Percentiles rank a stretch among this genome's conserved stretches.
These are phyloP conservation scores for Fusarium dlaminii DNA, from an alignment of 2,329 filamentous ascomycete genomes.

Conservation along the genomic window DNA sequence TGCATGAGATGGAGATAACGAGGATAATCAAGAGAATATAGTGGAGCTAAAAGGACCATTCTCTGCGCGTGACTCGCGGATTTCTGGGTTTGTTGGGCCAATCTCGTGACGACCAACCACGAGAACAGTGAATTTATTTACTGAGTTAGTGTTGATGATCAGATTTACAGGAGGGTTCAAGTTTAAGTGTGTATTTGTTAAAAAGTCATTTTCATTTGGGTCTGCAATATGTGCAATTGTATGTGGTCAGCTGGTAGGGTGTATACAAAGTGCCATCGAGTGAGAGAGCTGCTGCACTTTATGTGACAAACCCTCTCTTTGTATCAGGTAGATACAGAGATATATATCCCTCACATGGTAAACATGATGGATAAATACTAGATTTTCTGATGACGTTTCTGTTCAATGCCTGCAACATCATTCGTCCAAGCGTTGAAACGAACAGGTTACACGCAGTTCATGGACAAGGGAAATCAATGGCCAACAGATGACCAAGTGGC, in stretches of 20 bases:
- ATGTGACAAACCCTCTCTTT: not conserved
- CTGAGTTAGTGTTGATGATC: not conserved
- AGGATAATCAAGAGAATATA: constrained; percentile 5
- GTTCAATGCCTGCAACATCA: not conserved
- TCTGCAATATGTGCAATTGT: not conserved
- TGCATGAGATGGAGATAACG: constrained; percentile 10
- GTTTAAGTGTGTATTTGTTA: not conserved
- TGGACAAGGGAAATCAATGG: not conserved
- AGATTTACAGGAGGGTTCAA: not conserved
- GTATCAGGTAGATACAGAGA: not conserved
- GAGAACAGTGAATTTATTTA: not conserved
- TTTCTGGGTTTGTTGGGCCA: not conserved
- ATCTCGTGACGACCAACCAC: constrained; percentile 23
- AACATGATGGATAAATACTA: not conserved
- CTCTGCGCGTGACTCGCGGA: constrained; percentile 21
- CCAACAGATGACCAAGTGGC: constrained; percentile 18
- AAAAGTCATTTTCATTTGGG: not conserved
- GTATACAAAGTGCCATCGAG: not conserved
- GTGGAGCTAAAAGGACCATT: constrained; percentile 13
- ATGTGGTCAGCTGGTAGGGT: not conserved
- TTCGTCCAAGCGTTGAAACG: constrained; percentile 6
- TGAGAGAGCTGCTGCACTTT: not conserved
- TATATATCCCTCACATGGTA: not conserved
- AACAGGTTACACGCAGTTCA: constrained; percentile 17
- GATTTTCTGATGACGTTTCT: not conserved